Conservation (phyloP, 306 rosid species). For the Inga laurina region DNA sequence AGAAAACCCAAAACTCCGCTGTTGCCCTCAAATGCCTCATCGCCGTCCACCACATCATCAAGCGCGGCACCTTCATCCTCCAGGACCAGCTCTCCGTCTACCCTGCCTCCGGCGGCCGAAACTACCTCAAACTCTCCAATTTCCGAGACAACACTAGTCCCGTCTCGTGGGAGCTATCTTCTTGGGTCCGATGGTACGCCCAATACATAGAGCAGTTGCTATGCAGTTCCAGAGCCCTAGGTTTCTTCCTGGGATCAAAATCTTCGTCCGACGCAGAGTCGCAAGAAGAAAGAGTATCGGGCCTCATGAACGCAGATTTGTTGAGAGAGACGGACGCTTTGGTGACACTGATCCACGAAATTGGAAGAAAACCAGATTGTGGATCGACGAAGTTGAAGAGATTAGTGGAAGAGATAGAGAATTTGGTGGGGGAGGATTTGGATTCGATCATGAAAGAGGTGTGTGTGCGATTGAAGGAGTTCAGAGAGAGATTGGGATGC, state of each 20-base stretch:
- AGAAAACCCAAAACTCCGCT: slow-evolving; percentile 65
- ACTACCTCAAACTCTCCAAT: slow-evolving; percentile 89
- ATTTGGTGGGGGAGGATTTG: slow-evolving; percentile 54
- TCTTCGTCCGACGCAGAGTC: slow-evolving; percentile 29
- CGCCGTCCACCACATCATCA: slow-evolving; percentile 67
- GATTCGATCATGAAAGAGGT: slow-evolving; percentile 36
- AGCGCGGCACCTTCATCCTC: slow-evolving; percentile 72
- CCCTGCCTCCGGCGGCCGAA: slow-evolving; percentile 77
- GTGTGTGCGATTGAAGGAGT: slow-evolving; percentile 49
- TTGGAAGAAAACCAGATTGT: slow-evolving; percentile 49
- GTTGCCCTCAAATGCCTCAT: slow-evolving; percentile 92
- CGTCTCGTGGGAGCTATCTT: slow-evolving; percentile 67
- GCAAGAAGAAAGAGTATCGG: slow-evolving; percentile 47
- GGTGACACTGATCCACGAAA: slow-evolving; percentile 48
- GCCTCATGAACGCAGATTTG: slow-evolving; percentile 46
- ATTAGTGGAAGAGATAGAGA: slow-evolving; percentile 52
- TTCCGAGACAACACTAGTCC: slow-evolving; percentile 60
- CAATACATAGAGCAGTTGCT: slow-evolving; percentile 62
- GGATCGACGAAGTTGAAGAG: slow-evolving; percentile 26
- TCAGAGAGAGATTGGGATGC: slow-evolving; percentile 52
- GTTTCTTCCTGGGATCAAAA: slow-evolving; percentile 50
- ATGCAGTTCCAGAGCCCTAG: slow-evolving; percentile 49
- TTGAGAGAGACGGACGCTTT: slow-evolving; percentile 55
- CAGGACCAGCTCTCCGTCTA: slow-evolving; percentile 84
- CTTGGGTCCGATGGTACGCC: slow-evolving; percentile 88